Base-by-base conservation (phyloP, 2,329 filamentous ascomycete species). In the Monilinia aucupariae region DNA sequence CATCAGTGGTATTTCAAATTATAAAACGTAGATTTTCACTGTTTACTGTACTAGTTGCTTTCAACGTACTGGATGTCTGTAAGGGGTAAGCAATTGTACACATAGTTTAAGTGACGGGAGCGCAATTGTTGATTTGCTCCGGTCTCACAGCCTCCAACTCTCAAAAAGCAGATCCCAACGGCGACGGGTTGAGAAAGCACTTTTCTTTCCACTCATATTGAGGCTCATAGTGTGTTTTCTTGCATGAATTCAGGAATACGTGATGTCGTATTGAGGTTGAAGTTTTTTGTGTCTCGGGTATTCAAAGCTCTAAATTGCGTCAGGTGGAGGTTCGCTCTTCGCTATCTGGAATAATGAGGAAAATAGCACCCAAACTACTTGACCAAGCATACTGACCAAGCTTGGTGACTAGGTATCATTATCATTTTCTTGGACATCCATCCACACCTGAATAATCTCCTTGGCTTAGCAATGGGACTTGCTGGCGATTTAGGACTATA, bases 401-500 rank as follows among this genome's bases (percentile, higher is more conserved):
- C n/a, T 20, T 6, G n/a, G 10, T 34, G 27, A 12, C 30, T 30
- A 63, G 61, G 61, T 63, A 63, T 52, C 61, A 59, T 41, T 63
- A 59, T n/a, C 61, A 63, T 45, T 63, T 53, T 51, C 25, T 63
- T 37, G 39, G 53, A 0, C 61, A 63, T 27, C 61, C 61, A 4
- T n/a, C n/a, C n/a, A n/a, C 47, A 63, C 22, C 15, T 63, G 15
- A 63, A 59, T 9, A 63, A 63, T 45, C 37, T 63, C 12, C 53
- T 63, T 47, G 47, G 54, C 17, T 7, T 59, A 34, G 53, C 53
- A 8, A 48, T 47, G 3, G 61, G 43, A 5, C 43, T 63, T 13
- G 32, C 49, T n/a, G 53, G 34, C 0, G 53, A 63, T 25, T 39
- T 63, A 17, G 53, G 53, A 12, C 25, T 59, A 17, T 59, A 52